These are phyloP conservation scores for Lactarius hatsudake DNA, from an alignment of 768 basidiomycete species.

Conservation along the genomic window DNA sequence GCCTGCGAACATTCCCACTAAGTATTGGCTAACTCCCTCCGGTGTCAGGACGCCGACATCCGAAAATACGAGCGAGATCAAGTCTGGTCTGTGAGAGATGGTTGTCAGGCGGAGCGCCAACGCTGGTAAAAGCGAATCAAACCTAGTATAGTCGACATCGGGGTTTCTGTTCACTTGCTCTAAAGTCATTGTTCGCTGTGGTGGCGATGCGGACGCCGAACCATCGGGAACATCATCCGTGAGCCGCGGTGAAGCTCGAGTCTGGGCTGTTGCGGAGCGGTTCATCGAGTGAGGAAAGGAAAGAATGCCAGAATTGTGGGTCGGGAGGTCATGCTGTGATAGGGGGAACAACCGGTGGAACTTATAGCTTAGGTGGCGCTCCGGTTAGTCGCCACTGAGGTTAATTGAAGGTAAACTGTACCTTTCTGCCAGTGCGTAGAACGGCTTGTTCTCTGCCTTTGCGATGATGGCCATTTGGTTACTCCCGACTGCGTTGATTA, in stretches of 20 bases:
- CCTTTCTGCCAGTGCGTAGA: slow-evolving; percentile 95
- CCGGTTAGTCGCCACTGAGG: slow-evolving; percentile 1
- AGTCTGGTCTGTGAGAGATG: slow-evolving; percentile 62
- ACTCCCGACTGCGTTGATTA: slow-evolving; percentile 91
- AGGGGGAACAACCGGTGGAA: slow-evolving; percentile 94
- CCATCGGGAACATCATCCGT: slow-evolving; percentile 12
- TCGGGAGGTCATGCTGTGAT: slow-evolving; percentile 87
- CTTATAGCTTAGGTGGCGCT: slow-evolving; percentile 69
- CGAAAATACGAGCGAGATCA: slow-evolving; percentile 91
- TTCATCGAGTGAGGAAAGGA: slow-evolving; percentile 52
- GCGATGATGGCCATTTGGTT: slow-evolving; percentile 97
- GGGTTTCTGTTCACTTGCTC: slow-evolving; percentile 85
- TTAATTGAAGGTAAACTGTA: slow-evolving; percentile 29
- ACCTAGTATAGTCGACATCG: slow-evolving; percentile 93
- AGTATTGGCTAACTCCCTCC: slow-evolving; percentile 90
- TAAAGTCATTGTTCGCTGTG: slow-evolving; percentile 59
- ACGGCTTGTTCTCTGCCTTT: slow-evolving; percentile 90
- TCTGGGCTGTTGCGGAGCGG: slow-evolving; percentile 13
- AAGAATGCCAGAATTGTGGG: slow-evolving; percentile 70
- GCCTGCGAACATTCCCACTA: slow-evolving; percentile 92
- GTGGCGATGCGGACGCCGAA: slow-evolving; percentile 28
- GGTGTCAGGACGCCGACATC: slow-evolving; percentile 93
- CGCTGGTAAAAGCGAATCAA: slow-evolving; percentile 24
- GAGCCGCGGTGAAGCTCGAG: slow-evolving; percentile 5
- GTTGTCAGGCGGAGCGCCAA: slow-evolving; percentile 20